Base-by-base conservation (phyloP, 163 green algal genomes). In the Chlamydomonas reinhardtii region DNA sequence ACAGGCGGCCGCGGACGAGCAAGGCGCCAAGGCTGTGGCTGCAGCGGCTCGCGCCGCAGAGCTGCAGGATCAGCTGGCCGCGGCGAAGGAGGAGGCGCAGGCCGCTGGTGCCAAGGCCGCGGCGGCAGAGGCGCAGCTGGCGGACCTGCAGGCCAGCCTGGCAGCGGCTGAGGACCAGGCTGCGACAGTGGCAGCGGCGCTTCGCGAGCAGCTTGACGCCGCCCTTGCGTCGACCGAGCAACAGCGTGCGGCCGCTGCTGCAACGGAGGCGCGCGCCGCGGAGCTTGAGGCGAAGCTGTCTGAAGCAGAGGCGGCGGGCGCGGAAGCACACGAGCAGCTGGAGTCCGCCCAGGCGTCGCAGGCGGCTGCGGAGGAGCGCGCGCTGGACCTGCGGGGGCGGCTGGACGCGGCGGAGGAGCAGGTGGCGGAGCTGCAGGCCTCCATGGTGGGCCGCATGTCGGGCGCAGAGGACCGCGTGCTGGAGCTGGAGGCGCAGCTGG, bases 381-480 rank as follows among this genome's bases (percentile, higher is more conserved):
- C 66, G 8, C 43, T 48, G 19, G 77, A 84, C 17, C 43, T 84
- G n/a, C 65, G 77, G 22, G 34, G 31, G 2, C 80, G 39, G 32
- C 80, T 80, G 56, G 80, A 86, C 19, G 43, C 73, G 4, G 73
- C 82, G 17, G 82, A 84, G 66, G 43, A 82, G 65, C 74, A 89
- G 61, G 68, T 78, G 22, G 84, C 84, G 35, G 84, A 85, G 56
- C 66, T 86, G 56, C 77, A 84, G 77, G 77, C 66, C 0, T 52
- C 62, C 29, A 69, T 84, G 43, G 66, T 76, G 43, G 77, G 77
- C 77, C 65, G n/a, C 31, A 52, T 12, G 34, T 34, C 31, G n/a
- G 77, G 77, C 65, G 43, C 73, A 2, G 77, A 84, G n/a, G 65
- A 84, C 4, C 77, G 66, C 11, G 39, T 76, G 19, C 9, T 29